These are phyloP conservation scores for Chaetoceros tenuissimus DNA, from an alignment of 108 stramenopile species.

Conservation along the genomic window DNA sequence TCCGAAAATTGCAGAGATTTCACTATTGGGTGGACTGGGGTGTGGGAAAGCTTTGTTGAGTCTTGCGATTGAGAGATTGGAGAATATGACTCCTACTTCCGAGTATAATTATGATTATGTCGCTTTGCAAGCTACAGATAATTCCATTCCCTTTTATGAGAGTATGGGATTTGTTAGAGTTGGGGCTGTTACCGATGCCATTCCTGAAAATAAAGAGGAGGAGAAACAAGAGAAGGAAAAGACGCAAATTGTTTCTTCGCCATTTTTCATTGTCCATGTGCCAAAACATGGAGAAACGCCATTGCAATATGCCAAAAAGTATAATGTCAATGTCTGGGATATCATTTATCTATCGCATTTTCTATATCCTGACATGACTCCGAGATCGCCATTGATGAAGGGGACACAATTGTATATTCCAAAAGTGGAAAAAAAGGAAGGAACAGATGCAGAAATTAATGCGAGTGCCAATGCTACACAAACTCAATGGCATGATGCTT, in stretches of 20 bases:
- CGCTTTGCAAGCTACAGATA: constrained; percentile 48
- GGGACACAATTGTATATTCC: constrained; percentile 66
- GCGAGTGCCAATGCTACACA: constrained; percentile 6
- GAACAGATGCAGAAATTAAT: constrained; percentile 3
- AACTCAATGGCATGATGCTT: constrained; percentile 71
- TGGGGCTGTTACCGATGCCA: constrained; percentile 25
- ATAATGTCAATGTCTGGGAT: constrained; percentile 68
- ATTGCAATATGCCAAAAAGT: constrained; percentile 46
- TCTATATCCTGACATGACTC: constrained; percentile 33
- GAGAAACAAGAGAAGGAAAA: constrained; percentile 7
- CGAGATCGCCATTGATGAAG: constrained; percentile 42
- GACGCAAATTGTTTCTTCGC: constrained; percentile 35
- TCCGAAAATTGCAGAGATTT: constrained; percentile 85
- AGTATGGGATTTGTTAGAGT: constrained; percentile 45
- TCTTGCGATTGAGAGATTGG: constrained; percentile 74
- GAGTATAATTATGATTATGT: constrained; percentile 61
- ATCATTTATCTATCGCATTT: constrained; percentile 69
- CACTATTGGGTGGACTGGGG: constrained; percentile 65
- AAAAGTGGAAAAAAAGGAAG: constrained; percentile 3
- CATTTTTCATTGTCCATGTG: constrained; percentile 34
- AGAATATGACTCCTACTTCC: constrained; percentile 38
- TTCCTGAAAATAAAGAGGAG: constrained; percentile 1
- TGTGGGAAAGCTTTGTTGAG: constrained; percentile 65
- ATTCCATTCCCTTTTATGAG: constrained; percentile 51
- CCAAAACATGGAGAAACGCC: constrained; percentile 48